These are phyloP conservation scores for Neophaeococcomyces aloes DNA, from an alignment of 2,329 filamentous ascomycete genomes.

Conservation along the genomic window DNA sequence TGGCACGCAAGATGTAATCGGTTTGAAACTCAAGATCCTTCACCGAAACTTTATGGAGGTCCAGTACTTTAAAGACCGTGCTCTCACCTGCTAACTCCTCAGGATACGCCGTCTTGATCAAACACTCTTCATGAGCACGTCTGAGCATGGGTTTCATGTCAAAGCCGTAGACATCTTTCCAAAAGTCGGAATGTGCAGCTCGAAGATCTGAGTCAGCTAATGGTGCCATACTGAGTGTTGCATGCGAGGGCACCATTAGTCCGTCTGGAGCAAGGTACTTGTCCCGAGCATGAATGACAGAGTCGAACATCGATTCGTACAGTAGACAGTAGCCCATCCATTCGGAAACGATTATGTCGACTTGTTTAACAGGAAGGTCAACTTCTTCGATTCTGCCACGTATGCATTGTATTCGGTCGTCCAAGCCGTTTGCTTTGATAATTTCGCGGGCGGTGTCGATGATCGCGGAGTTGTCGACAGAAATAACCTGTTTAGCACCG, in stretches of 20 bases:
- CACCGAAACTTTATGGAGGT: conserved; percentile 61
- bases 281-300: conserved; percentile 78
- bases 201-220: conserved; percentile 68
- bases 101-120: conserved; percentile 61
- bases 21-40: conserved; percentile 60
- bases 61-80: conserved; percentile 60
- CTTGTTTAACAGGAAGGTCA: conserved; percentile 61
- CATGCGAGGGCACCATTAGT: conserved; percentile 76
- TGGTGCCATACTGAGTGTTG: conserved; percentile 72
- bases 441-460: conserved; percentile 79
- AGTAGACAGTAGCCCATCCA: conserved; percentile 96
- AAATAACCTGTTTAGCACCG: conserved; percentile 74
- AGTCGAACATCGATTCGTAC: conserved; percentile 93
- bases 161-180: conserved; percentile 89
- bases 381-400: conserved; percentile 85
- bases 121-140: conserved; percentile 61
- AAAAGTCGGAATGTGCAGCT: conserved; percentile 68
- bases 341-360: conserved; percentile 91
- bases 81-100: conserved; percentile 46
- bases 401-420: conserved; percentile 64
- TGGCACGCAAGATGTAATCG: neutral
- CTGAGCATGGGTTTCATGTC: conserved; percentile 85
- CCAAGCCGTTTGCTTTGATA: conserved; percentile 67
- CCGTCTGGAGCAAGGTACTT: conserved; percentile 71
- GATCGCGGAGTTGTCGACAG: conserved; percentile 86